Evolutionary conservation across 1,139 yeast genomes (phyloP).

Genomic region (Suhomyces wounanorum): DNA sequence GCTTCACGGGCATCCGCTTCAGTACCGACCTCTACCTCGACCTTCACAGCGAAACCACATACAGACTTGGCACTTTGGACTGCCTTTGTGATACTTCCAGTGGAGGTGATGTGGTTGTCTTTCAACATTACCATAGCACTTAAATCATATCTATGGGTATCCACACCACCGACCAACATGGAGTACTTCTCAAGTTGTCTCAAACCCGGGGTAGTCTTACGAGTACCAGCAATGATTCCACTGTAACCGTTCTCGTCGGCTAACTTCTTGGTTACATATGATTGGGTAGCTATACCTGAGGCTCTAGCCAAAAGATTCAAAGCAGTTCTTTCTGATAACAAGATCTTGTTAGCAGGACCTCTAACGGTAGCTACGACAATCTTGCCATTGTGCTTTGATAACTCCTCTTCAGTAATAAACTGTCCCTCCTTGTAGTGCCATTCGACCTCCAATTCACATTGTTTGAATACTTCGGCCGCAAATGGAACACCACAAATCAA

Average conservation of each 20-base stretch:
- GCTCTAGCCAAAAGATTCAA: slow-evolving; percentile 79
- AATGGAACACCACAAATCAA: slow-evolving; percentile 88
- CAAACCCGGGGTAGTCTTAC: slow-evolving; percentile 96
- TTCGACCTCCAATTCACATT: slow-evolving; percentile 67
- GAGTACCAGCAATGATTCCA: slow-evolving; percentile 93
- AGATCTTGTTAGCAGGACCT: slow-evolving; percentile 78
- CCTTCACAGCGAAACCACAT: slow-evolving; percentile 86
- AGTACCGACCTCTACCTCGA: slow-evolving; percentile 87
- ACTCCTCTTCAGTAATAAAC: slow-evolving; percentile 45
- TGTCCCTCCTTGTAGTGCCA: slow-evolving; percentile 79
- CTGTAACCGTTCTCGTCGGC: slow-evolving; percentile 74
- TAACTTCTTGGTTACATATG: slow-evolving; percentile 55
- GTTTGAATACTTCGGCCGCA: slow-evolving; percentile 80
- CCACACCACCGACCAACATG: slow-evolving; percentile 94
- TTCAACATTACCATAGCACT: slow-evolving; percentile 96
- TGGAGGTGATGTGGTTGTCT: slow-evolving; percentile 90
- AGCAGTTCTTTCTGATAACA: slow-evolving; percentile 85
- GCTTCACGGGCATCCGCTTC: slow-evolving; percentile 91
- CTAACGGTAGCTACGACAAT: slow-evolving; percentile 73
- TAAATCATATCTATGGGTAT: slow-evolving; percentile 87
- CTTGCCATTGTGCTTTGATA: slow-evolving; percentile 50
- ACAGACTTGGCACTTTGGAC: slow-evolving; percentile 74
- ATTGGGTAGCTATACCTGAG: slow-evolving; percentile 88
- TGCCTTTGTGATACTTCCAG: slow-evolving; percentile 88
- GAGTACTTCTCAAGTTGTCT: slow-evolving; percentile 87